Base-by-base conservation (phyloP, 768 basidiomycete species). In the Suillus subalutaceus region DNA sequence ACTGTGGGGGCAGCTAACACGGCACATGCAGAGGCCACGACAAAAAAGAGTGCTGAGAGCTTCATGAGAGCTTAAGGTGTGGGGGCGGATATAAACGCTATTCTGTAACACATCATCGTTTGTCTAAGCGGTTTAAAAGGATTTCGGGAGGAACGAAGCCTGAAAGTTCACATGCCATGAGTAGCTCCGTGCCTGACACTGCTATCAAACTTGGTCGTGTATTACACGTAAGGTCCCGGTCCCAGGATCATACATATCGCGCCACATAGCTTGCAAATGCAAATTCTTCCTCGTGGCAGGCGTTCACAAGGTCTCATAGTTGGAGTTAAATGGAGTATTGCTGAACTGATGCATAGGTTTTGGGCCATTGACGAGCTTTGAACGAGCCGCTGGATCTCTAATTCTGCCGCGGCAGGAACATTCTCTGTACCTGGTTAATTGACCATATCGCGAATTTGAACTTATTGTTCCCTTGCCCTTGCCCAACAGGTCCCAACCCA, bases 121-220 rank as follows among this genome's bases (percentile, higher is more conserved):
- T 20, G 18, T 23, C 35, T 40, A 7, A 10, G 35, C 53, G 18
- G 23, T 20, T 63, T 63, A 63, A 40, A 58, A 41, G 63, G 57
- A 32, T 40, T 63, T 63, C 13, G 63, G 40, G 40, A 40, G 15
- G 37, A 26, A 61, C 16, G 13, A 58, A 32, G 63, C n/a, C 63
- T 59, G 52, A 43, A 38, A 64, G 26, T 64, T 60, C 63, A 58
- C 63, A 64, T 64, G 63, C 63, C 63, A 40, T 60, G 15, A 15
- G 63, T 61, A 40, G 55, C 26, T 63, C 26, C 18, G 63, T 64
- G 63, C 63, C 63, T 64, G 63, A 43, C 63, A 64, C 38, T 40
- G 63, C 38, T 60, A 60, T 37, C 20, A 63, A 20, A 46, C 46
- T 32, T 35, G 32, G 23, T 63, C 35, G n/a, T 56, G 30, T 20